Evolutionary conservation across 2,329 filamentous ascomycete genomes (phyloP).

Genomic region (Mycosphaerella sp.): DNA sequence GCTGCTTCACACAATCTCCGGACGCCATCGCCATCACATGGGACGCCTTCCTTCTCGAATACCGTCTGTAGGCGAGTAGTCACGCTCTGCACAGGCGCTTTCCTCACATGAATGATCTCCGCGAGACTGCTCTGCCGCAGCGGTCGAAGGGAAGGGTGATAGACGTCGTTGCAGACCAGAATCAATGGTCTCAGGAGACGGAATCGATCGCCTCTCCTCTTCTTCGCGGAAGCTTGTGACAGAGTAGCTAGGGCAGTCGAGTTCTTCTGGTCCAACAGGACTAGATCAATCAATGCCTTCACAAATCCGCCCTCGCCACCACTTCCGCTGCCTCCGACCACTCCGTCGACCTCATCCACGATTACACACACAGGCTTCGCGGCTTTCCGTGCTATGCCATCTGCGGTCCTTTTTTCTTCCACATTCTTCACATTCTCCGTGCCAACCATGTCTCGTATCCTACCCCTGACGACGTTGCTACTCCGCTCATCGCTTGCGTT

Average conservation of each 20-base stretch:
- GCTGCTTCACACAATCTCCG: constrained; percentile 75
- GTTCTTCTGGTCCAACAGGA: constrained; percentile 81
- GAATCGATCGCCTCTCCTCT: constrained; percentile 76
- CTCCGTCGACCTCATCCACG: constrained; percentile 94
- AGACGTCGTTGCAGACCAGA: constrained; percentile 95
- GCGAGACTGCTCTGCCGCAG: constrained; percentile 78
- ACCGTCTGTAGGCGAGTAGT: constrained; percentile 72
- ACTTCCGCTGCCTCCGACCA: constrained; percentile 68
- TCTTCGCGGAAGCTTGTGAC: constrained; percentile 36
- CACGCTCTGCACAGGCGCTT: constrained; percentile 79
- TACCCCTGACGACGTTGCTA: constrained; percentile 77
- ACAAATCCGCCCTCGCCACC: constrained; percentile 86
- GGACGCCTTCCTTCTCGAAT: constrained; percentile 82
- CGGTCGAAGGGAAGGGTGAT: constrained; percentile 79
- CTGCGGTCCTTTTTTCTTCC: constrained; percentile 45
- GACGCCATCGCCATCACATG: constrained; percentile 82
- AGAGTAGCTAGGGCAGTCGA: constrained; percentile 36
- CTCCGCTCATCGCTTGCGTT: constrained; percentile 96
- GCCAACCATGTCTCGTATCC: constrained; percentile 84
- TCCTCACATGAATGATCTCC: constrained; percentile 86
- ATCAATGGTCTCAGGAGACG: constrained; percentile 80
- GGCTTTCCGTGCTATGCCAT: constrained; percentile 58
- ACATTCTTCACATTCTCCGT: constrained; percentile 85
- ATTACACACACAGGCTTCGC: constrained; percentile 87
- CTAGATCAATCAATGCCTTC: constrained; percentile 86